Percentiles rank a stretch among this genome's conserved stretches.
phyloP scores from a whole-genome alignment of 106 monocot species.

The Amphibolis antarctica region DNA sequence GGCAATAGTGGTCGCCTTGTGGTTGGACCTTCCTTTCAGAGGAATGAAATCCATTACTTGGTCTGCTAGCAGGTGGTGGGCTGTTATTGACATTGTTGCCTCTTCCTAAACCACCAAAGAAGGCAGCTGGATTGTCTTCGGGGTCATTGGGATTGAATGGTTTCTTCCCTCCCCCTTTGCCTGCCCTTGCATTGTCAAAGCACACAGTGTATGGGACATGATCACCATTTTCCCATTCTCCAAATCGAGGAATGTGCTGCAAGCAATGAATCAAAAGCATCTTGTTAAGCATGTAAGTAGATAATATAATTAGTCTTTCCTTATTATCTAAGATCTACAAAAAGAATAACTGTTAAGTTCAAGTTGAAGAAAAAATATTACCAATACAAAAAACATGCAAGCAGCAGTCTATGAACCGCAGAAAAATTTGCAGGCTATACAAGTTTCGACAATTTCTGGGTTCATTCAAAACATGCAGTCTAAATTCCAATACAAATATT shows the following conservation, averaged over 20 bases:
- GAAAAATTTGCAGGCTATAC: background rate
- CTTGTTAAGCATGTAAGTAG: no score
- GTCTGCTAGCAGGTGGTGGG: background rate
- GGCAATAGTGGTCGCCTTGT: background rate
- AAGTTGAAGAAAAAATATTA: no score
- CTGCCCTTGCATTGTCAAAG: conserved; percentile 2
- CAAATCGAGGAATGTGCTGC: background rate
- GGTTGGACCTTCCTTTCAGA: background rate
- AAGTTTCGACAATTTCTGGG: background rate
- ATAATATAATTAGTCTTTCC: no score
- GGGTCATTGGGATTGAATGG: conserved; percentile 1
- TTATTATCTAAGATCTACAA: no score
- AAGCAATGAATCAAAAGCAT: background rate
- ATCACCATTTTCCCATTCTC: background rate
- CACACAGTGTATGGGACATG: background rate
- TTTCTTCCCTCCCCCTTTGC: background rate
- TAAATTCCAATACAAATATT: no score
- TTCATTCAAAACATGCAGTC: background rate
- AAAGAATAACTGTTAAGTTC: no score
- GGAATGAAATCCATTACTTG: background rate
- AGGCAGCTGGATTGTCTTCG: background rate
- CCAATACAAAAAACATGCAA: no score
- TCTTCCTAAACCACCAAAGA: background rate
- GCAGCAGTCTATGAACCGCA: background rate
- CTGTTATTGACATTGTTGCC: background rate